Percentiles rank a stretch among this genome's conserved stretches.
Conservation (phyloP, 106 monocot genomes). For the Allium fistulosum region DNA sequence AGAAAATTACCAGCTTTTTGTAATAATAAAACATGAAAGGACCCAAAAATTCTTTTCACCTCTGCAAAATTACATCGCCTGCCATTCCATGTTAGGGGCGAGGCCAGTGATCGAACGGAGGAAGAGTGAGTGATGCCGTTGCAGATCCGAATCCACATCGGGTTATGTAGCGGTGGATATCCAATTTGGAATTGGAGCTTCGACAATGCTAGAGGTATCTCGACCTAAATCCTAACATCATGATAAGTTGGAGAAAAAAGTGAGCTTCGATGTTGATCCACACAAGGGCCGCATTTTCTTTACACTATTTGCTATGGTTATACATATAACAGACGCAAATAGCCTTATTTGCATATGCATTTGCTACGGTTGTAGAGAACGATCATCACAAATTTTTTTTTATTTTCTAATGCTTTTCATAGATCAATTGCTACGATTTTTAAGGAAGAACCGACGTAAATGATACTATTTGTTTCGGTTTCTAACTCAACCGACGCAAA, state of each 20-base stretch:
- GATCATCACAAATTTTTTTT: no score
- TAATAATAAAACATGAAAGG: conserved; percentile 90
- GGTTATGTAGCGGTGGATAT: conserved; percentile 6
- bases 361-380: no score
- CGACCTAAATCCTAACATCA: conserved; percentile 7
- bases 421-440: no score
- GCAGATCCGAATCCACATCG: conserved; percentile 21
- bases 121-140: conserved; percentile 35
- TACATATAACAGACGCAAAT: no score
- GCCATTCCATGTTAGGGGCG: conserved; percentile 51
- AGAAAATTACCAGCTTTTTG: conserved; percentile 59
- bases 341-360: no score
- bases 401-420: no score
- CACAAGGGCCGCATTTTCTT: no score
- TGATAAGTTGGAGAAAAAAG: background rate
- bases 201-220: conserved; percentile 15
- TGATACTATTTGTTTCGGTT: no score
- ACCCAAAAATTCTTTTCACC: conserved; percentile 68
- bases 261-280: no score
- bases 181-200: conserved; percentile 17
- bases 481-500: no score
- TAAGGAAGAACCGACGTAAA: no score
- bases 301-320: no score
- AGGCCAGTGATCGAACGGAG: conserved; percentile 65
- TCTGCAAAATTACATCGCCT: conserved; percentile 65